Conservation (phyloP, 2,329 filamentous ascomycete species). For the Aspergillus fumigatus region DNA sequence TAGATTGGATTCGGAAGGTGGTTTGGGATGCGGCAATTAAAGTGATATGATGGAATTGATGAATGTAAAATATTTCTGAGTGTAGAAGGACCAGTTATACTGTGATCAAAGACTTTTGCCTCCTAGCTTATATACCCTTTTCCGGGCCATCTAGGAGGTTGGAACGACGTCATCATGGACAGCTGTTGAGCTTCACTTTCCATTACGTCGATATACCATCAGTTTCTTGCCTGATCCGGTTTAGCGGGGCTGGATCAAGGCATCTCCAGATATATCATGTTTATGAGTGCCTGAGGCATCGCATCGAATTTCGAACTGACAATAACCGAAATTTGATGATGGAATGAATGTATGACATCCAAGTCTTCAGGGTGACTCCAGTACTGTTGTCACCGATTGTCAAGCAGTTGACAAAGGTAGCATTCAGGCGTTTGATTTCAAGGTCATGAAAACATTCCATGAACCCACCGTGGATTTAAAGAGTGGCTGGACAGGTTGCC, state of each 20-base stretch:
- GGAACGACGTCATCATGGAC: constrained; percentile 3
- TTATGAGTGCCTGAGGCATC: not conserved
- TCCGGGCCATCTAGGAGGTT: not conserved
- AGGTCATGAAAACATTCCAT: too few relatives aligned
- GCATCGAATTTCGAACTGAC: too few relatives aligned
- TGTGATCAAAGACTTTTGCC: not conserved
- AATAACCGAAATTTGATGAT: too few relatives aligned
- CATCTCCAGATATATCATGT: not conserved
- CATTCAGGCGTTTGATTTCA: too few relatives aligned
- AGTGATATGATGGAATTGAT: not conserved
- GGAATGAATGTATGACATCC: too few relatives aligned
- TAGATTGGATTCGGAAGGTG: not conserved
- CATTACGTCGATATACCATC: constrained; percentile 25
- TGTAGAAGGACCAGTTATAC: not conserved
- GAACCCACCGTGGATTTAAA: too few relatives aligned
- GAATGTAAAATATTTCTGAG: not conserved
- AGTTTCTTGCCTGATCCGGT: constrained; percentile 8
- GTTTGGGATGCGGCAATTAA: not conserved
- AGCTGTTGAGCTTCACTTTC: constrained; percentile 1
- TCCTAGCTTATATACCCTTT: not conserved
- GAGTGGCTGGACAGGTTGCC: too few relatives aligned
- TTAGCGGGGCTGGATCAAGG: constrained; percentile 5
- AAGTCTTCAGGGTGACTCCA: too few relatives aligned
- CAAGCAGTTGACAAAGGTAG: too few relatives aligned
- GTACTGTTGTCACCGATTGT: too few relatives aligned